Evolutionary conservation across 495 filamentous ascomycete species (phyloP), one percentile per base, ranked within the genome.

Genomic region (Talaromyces thailandensis): DNA sequence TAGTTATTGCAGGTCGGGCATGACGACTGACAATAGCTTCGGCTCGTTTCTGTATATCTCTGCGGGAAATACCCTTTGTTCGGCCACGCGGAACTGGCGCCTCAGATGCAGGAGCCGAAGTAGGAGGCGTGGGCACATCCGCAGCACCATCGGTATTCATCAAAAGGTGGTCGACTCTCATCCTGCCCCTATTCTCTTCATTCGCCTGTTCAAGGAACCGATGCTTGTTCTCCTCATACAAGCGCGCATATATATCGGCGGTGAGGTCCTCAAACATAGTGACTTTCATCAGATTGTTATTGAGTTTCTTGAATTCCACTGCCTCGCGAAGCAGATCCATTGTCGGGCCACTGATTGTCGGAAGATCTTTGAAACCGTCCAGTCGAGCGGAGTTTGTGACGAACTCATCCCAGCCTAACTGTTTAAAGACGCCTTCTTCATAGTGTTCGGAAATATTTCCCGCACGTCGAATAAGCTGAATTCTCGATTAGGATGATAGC

Each of bases 281-380:
- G 5, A 87, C 83, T 69, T 93, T 96, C 85, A 93, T 93, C 8
- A 94, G 81, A 58, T 85, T 86, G 53, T 84, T 84, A 71, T 96
- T 96, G 45, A 93, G 81, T 65, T 90, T 93, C 69, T 96, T 96
- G n/a, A 98, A 75, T 68, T 98, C 93, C 55, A 90, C 79, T 6
- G 85, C 86, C 61, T 99, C 95, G 58, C 91, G 85, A 37, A 99
- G 78, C 5, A 92, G 81, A 64, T 88, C 88, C 2, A 97, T 77
- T 16, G 80, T 69, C 1, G 71, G 65, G 7, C 68, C 64, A 59
- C 70, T 78, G 8, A 75, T 77, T 1, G 71, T 69, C 1, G 73
- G 65, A 1, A 77, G 70, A n/a, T 84, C 71, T 35, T 69, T 65
- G 68, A 84, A 80, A 16, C 66, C 68, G 63, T 88, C 84, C 23